Evolutionary conservation across 2,329 filamentous ascomycete genomes (phyloP).

Genomic region (Aureobasidium sp.): DNA sequence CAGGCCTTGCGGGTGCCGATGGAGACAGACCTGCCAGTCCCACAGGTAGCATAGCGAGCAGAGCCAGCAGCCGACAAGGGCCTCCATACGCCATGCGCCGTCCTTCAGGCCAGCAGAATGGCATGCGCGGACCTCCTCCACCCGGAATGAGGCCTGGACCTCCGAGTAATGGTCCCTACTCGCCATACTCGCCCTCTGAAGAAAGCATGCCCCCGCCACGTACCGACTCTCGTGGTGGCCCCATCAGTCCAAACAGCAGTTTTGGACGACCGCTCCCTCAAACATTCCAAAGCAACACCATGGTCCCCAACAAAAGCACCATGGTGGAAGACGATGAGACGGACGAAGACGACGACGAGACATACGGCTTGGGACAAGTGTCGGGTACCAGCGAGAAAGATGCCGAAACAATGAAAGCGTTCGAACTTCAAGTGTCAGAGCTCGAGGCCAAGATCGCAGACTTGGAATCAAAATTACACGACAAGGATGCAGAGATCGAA

Average conservation of each 20-base stretch:
- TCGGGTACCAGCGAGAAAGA: constrained; percentile 26
- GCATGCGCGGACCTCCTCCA: constrained; percentile 20
- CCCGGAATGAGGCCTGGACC: constrained; percentile 7
- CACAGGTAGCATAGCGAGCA: constrained; percentile 48
- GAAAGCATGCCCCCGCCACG: constrained; percentile 37
- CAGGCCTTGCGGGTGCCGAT: constrained; percentile 64
- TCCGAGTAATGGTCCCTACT: not conserved
- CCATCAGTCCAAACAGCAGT: constrained; percentile 34
- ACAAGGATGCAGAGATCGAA: constrained; percentile 64
- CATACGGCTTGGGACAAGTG: constrained; percentile 51
- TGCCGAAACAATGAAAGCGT: constrained; percentile 63
- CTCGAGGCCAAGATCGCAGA: constrained; percentile 64
- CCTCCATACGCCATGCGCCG: constrained; percentile 27
- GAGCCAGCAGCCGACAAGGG: constrained; percentile 17
- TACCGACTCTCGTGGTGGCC: constrained; percentile 17
- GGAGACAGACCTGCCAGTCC: constrained; percentile 62
- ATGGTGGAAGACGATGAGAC: constrained; percentile 95
- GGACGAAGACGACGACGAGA: constrained; percentile 49
- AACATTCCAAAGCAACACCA: constrained; percentile 89
- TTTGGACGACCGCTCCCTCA: constrained; percentile 74
- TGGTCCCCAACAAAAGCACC: constrained; percentile 94
- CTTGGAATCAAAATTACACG: constrained; percentile 60
- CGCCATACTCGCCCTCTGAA: constrained; percentile 34
- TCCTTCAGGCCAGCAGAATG: constrained; percentile 24
- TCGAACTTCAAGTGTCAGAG: constrained; percentile 66